phyloP scores from a whole-genome alignment of 352 stramenopile species.

The Thalassiosira gravida region DNA sequence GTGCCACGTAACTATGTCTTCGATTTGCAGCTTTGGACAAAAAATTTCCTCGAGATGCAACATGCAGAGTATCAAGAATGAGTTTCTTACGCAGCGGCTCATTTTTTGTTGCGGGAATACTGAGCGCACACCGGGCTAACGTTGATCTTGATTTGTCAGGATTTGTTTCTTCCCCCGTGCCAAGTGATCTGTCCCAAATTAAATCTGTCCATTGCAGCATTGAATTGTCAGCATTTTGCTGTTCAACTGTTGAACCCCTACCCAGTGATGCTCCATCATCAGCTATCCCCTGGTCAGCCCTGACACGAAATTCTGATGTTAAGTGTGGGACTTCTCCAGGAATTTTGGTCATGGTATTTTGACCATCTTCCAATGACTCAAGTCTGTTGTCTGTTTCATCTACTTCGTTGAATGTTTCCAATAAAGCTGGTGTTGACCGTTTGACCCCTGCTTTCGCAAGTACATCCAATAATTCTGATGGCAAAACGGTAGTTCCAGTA shows the following conservation, averaged over 20 bases:
- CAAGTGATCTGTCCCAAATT: constrained; percentile 18
- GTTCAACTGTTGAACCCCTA: constrained; percentile 28
- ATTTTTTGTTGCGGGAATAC: constrained; percentile 24
- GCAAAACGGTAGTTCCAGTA: constrained; percentile 12
- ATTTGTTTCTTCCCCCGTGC: not conserved
- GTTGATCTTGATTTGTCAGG: constrained; percentile 1
- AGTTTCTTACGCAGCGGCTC: constrained; percentile 18
- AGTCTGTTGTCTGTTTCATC: constrained; percentile 40
- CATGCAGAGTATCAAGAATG: constrained; percentile 59
- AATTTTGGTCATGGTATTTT: constrained; percentile 5
- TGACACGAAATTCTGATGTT: constrained; percentile 16
- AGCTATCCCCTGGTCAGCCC: constrained; percentile 3
- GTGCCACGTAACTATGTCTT: constrained; percentile 45
- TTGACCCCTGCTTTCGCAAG: constrained; percentile 49
- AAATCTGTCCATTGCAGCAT: constrained; percentile 43
- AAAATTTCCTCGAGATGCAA: constrained; percentile 73
- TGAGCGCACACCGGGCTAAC: constrained; percentile 31
- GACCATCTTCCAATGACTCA: constrained; percentile 25
- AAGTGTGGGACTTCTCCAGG: not conserved
- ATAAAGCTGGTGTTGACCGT: constrained; percentile 37
- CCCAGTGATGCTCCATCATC: constrained; percentile 31
- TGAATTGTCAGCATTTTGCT: constrained; percentile 40
- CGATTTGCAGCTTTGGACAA: constrained; percentile 19
- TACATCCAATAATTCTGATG: constrained; percentile 45
- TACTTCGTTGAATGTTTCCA: constrained; percentile 48